Percentiles rank a stretch among this genome's conserved stretches.
Conservation (phyloP, 805 yeast genomes). For the Schizosaccharomyces osmophilus region DNA sequence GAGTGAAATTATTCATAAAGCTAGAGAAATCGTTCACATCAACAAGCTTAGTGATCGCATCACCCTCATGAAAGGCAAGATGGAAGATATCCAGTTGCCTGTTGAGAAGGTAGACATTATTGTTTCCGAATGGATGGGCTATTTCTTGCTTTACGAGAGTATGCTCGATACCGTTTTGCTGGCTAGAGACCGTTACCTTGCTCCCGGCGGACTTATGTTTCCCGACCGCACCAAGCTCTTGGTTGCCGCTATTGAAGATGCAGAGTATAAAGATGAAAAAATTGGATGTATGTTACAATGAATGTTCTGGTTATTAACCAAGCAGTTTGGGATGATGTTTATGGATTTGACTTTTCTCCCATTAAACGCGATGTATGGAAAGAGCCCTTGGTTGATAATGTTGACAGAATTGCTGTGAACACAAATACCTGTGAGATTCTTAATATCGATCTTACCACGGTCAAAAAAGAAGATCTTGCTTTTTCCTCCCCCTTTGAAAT, state of each 20-base stretch:
- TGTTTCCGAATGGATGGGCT: conserved; percentile 98
- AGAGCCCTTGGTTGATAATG: conserved; percentile 93
- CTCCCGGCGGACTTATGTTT: conserved; percentile 46
- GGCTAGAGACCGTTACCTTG: conserved; percentile 73
- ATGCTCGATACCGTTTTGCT: conserved; percentile 89
- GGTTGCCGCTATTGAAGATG: conserved; percentile 71
- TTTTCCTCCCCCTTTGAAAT: conserved; percentile 49
- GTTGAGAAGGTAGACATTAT: conserved; percentile 79
- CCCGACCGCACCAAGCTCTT: conserved; percentile 70
- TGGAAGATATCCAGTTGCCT: conserved; percentile 76
- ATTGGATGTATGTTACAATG: conserved; percentile 21
- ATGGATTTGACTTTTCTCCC: conserved; percentile 84
- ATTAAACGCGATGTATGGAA: conserved; percentile 65
- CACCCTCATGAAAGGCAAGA: conserved; percentile 70
- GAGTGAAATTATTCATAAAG: conserved; percentile 91
- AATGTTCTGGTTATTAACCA: background rate
- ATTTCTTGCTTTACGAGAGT: conserved; percentile 80
- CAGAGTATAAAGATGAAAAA: conserved; percentile 60
- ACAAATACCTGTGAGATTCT: conserved; percentile 51
- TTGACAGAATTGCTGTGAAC: conserved; percentile 47
- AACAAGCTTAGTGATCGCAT: conserved; percentile 73
- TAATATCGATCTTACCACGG: conserved; percentile 76
- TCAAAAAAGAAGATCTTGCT: conserved; percentile 55
- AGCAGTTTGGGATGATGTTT: conserved; percentile 58
- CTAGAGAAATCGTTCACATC: conserved; percentile 58